These are phyloP conservation scores for Microcyclospora pomicola DNA, from an alignment of 2,329 filamentous ascomycete genomes.

Conservation along the genomic window DNA sequence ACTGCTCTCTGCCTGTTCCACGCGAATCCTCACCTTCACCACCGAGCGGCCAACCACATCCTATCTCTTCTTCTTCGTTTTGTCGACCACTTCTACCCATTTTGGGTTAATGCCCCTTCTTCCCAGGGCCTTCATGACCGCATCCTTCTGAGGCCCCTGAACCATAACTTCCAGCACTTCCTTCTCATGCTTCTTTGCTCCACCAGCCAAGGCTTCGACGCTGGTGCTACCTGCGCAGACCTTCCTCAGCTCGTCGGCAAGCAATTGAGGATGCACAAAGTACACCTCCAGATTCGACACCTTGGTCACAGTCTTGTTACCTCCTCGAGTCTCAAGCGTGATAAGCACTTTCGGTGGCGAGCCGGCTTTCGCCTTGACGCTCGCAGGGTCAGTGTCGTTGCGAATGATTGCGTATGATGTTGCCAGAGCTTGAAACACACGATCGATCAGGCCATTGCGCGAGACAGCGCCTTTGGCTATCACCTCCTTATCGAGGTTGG, in stretches of 20 bases:
- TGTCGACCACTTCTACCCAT: conserved; percentile 53
- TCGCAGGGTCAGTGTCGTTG: conserved; percentile 27
- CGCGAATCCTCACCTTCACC: too few species aligned
- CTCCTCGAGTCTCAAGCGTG: conserved; percentile 48
- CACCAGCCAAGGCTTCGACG: conserved; percentile 46
- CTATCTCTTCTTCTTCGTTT: conserved; percentile 35
- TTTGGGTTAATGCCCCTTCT: conserved; percentile 44
- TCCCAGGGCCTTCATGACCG: conserved; percentile 45
- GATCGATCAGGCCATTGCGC: conserved; percentile 47
- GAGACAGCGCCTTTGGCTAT: conserved; percentile 44
- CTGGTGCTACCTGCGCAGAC: conserved; percentile 55
- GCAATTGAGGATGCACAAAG: conserved; percentile 42
- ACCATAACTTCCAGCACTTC: conserved; percentile 54
- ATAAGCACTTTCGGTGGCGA: conserved; percentile 46
- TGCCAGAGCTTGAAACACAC: conserved; percentile 41
- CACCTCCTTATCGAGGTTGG: conserved; percentile 41
- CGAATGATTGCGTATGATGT: conserved; percentile 45
- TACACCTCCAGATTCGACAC: conserved; percentile 49
- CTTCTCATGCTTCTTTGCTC: conserved; percentile 45
- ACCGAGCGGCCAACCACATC: too few species aligned
- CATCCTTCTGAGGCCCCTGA: conserved; percentile 51
- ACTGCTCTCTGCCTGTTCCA: too few species aligned
- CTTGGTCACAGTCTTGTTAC: conserved; percentile 52
- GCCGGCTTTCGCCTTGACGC: conserved; percentile 48
- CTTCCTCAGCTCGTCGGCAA: conserved; percentile 54